Evolutionary conservation across 2,329 filamentous ascomycete species (phyloP), one percentile per base, ranked within the genome.

Genomic region (Fusarium poae): DNA sequence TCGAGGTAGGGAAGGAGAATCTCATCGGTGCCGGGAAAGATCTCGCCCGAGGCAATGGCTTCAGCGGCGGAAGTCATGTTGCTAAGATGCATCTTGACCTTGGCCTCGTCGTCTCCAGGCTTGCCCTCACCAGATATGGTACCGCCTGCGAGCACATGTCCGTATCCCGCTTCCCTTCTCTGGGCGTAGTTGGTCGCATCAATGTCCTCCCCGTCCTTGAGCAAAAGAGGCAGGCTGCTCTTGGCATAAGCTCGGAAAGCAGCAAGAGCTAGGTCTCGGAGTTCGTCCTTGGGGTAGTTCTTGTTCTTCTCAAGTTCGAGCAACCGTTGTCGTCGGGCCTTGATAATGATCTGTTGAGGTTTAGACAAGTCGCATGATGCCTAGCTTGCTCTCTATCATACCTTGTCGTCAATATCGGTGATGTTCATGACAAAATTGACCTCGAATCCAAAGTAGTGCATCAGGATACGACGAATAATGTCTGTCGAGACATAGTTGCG

Each of bases 361-460:
- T 72, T 68, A 71, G 60, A 65, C 42, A 55, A 57, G 64, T 55
- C 48, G 53, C 35, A 62, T 35, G 34, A n/a, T 50, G 32, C 53
- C 37, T 7, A 35, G 37, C 30, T 39, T 34, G 13, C 7, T 32
- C 25, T 23, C 34, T 27, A 35, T 40, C 62, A 67, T 74, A 89
- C 87, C 85, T 91, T 91, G 79, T 92, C 89, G 72, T 94, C 91
- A 39, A 95, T 86, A 74, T 95, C 94, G 29, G 94, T 97, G 67
- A 96, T 93, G 81, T 97, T 97, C 91, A 97, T 96, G 70, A 97
- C 92, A 81, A 97, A 97, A 63, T 90, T 88, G 70, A 97, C 88
- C 42, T 93, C 83, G 78, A 92, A 96, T 65, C 89, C 88, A 78
- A 97, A 97, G 80, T 96, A 95, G 78, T 95, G 89, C 75, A 87